Base-by-base conservation (phyloP, 2,329 filamentous ascomycete species). In the Dryadomyces quercivorus region DNA sequence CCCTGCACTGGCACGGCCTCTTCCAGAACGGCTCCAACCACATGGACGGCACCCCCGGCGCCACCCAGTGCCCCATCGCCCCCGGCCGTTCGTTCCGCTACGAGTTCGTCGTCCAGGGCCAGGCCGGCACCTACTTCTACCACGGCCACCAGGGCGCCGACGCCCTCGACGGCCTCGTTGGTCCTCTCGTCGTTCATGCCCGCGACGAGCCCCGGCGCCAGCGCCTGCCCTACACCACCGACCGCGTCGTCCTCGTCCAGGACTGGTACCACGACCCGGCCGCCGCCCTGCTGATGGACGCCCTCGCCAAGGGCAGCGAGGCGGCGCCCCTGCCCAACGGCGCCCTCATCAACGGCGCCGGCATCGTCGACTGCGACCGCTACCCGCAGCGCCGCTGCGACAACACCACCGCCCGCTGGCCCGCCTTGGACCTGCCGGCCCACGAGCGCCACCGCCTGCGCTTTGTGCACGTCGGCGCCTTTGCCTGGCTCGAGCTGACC, bases 1-100 rank as follows among this genome's bases (percentile, higher is more conserved):
- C 71, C 54, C 69, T 87, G 34, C 84, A 88, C 63, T 87, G 82
- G 64, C 84, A 88, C 62, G 84, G 84, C 16, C 75, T 92, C 58
- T 88, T 81, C 63, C 85, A 89, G 63, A 87, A 87, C 60, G 85
- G 84, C 12, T 86, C 85, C 0, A 87, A 81, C 56, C 75, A 77
- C 52, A 84, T 86, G 78, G 84, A 88, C 62, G 84, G 84, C 1
- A 75, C 81, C 2, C 70, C 76, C 0, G 80, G 75, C 43, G 73
- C 83, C 2, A 79, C 75, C 0, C 82, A 84, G 64, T 84, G 80
- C 59, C 71, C 74, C 2, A 80, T 86, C 51, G 72, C 76, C 0
- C 77, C 82, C 0, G 79, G 78, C 0, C 65, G 69, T 3, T 75
- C 70, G 1, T 80, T 83, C 57, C 78, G 74, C 7, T 86, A 86